A percentile compares a stretch with the other conserved stretches of the same genome.
Conservation (phyloP, 2,329 filamentous ascomycete genomes). For the Nemania abortiva region DNA sequence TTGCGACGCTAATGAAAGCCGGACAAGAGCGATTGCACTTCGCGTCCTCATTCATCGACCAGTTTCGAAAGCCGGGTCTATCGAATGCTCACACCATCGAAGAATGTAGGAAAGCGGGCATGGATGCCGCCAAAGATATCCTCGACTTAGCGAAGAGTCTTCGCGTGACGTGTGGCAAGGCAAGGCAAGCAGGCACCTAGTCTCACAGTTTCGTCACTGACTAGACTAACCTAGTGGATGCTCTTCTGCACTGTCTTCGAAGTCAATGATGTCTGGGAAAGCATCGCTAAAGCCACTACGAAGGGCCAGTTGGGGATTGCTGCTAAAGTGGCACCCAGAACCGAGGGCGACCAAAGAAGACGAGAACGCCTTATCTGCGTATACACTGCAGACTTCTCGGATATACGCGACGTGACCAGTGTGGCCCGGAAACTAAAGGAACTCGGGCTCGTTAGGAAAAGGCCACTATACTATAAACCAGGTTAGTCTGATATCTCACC, state of each 20-base stretch:
- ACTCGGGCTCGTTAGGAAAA: conserved; percentile 68
- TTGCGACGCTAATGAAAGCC: conserved; percentile 63
- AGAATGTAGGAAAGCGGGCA: conserved; percentile 64
- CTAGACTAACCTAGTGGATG: conserved; percentile 70
- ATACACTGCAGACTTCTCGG: conserved; percentile 80
- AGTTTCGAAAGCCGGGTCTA: conserved; percentile 56
- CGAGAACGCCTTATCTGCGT: conserved; percentile 74
- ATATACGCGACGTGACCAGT: conserved; percentile 75
- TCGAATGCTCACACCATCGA: conserved; percentile 55
- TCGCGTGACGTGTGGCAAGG: conserved; percentile 75
- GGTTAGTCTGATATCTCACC: conserved; percentile 59
- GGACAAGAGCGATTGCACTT: conserved; percentile 65
- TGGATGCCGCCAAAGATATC: conserved; percentile 66
- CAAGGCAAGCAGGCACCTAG: conserved; percentile 47
- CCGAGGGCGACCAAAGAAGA: conserved; percentile 57
- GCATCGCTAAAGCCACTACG: conserved; percentile 74
- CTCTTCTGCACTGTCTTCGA: conserved; percentile 69
- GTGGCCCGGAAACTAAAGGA: conserved; percentile 73
- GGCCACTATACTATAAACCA: conserved; percentile 81
- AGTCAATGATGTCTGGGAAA: conserved; percentile 74
- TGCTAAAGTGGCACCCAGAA: conserved; percentile 77
- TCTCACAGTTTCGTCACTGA: conserved; percentile 3
- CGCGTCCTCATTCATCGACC: conserved; percentile 61
- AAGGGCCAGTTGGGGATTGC: conserved; percentile 76
- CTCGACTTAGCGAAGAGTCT: conserved; percentile 69